Conservation (phyloP, 225 moss, liverwort and hornwort genomes). For the Pleurozium schreberi region DNA sequence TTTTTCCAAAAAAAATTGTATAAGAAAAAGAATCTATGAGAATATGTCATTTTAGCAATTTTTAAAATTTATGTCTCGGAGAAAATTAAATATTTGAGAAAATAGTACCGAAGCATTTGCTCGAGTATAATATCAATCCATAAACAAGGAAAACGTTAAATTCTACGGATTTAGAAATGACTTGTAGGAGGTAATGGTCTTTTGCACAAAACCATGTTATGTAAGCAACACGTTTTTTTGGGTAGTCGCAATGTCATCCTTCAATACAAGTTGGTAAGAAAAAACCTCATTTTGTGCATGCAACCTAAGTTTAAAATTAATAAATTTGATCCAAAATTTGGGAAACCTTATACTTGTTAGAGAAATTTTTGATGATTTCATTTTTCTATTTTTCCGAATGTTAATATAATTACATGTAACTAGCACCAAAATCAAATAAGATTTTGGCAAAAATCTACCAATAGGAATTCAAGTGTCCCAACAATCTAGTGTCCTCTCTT, state of each 20-base stretch:
- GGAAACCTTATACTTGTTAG: background rate
- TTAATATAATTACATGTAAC: background rate
- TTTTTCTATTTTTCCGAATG: background rate
- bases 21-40: background rate
- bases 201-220: background rate
- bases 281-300: background rate
- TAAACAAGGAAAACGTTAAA: background rate
- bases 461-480: background rate
- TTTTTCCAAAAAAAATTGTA: background rate
- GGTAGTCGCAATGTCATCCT: background rate
- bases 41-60: background rate
- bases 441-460: background rate
- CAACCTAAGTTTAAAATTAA: background rate
- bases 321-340: background rate
- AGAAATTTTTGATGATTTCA: background rate
- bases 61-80: rapidly evolving
- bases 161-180: background rate
- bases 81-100: background rate
- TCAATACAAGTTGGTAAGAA: background rate
- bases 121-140: rapidly evolving
- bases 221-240: background rate
- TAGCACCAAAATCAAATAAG: background rate
- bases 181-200: background rate
- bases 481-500: too few species aligned
- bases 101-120: background rate